Conservation (phyloP, 1,284 basidiomycete genomes). For the Pseudozyma sp. region DNA sequence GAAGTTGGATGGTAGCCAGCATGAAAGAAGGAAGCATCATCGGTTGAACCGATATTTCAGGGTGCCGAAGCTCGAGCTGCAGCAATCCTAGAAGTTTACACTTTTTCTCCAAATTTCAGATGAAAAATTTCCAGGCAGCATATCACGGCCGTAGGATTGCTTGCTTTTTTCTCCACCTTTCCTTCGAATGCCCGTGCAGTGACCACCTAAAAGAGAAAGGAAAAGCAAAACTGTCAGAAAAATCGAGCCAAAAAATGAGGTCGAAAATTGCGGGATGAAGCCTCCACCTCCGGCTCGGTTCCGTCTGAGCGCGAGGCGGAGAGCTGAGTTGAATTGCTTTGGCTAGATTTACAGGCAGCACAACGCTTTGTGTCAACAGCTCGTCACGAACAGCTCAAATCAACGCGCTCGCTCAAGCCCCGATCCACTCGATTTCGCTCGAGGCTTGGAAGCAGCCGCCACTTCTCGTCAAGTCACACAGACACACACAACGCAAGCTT, state of each 20-base stretch:
- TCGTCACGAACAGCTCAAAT: constrained; percentile 1
- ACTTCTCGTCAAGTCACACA: background rate
- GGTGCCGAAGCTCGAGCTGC: constrained; percentile 3
- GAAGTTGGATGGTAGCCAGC: background rate
- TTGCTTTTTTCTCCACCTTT: constrained; percentile 6
- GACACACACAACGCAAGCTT: background rate
- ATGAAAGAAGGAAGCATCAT: background rate
- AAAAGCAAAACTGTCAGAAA: background rate
- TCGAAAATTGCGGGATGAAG: background rate
- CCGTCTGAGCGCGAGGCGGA: constrained; percentile 6
- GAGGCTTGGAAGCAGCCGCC: background rate
- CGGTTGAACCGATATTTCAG: constrained; percentile 1
- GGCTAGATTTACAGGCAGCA: background rate
- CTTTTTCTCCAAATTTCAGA: constrained; percentile 7
- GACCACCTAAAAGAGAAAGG: background rate
- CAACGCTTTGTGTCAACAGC: constrained; percentile 9
- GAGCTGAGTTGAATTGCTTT: constrained; percentile 10
- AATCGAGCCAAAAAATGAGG: constrained; percentile 1
- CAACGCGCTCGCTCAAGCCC: constrained; percentile 1
- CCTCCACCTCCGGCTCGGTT: constrained; percentile 17
- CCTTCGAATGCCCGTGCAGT: background rate
- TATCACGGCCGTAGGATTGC: constrained; percentile 11
- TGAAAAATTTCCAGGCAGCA: constrained; percentile 36
- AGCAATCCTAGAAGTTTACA: constrained; percentile 7
- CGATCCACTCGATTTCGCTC: background rate